Percentiles rank a stretch among this genome's conserved stretches.
Conservation (phyloP, 2,329 filamentous ascomycete species). For the Dactylella cylindrospora region DNA sequence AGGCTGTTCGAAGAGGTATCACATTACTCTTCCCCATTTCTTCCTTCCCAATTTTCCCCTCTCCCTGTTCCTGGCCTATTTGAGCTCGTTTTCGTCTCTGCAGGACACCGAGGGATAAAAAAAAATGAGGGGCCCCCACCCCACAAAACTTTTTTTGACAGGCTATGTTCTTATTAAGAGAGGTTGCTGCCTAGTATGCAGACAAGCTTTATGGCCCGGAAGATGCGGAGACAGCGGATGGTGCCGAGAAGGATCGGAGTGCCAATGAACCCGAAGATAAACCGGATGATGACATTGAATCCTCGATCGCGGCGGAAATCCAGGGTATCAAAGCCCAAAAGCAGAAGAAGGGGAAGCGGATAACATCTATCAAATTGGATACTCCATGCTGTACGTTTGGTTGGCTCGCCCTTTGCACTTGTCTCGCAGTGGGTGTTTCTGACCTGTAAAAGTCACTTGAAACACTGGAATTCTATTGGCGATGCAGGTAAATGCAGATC, state of each 20-base stretch:
- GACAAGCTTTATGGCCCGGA: slow-evolving; percentile 44
- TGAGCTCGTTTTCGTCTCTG: slow-evolving; percentile 12
- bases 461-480: too few species aligned
- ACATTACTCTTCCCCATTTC: too few species aligned
- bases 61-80: slow-evolving; percentile 2
- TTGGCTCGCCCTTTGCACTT: slow-evolving; percentile 6
- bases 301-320: slow-evolving; percentile 72
- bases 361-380: slow-evolving; percentile 59
- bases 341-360: slow-evolving; percentile 57
- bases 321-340: slow-evolving; percentile 59
- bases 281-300: slow-evolving; percentile 66
- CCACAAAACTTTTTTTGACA: slow-evolving; percentile 20
- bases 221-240: slow-evolving; percentile 50
- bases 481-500: slow-evolving; percentile 34
- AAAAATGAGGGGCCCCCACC: slow-evolving; percentile 2
- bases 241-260: slow-evolving; percentile 54
- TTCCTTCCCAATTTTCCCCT: slow-evolving; percentile 5
- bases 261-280: slow-evolving; percentile 41
- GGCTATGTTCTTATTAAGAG: slow-evolving; percentile 23
- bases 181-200: slow-evolving; percentile 43
- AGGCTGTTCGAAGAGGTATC: slow-evolving; percentile 47
- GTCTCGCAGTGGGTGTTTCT: too few species aligned
- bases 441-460: too few species aligned
- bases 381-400: slow-evolving; percentile 57
- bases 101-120: slow-evolving; percentile 3